Evolutionary conservation across 75 land plant species (phyloP).

Genomic region (Cupressus sempervirens): DNA sequence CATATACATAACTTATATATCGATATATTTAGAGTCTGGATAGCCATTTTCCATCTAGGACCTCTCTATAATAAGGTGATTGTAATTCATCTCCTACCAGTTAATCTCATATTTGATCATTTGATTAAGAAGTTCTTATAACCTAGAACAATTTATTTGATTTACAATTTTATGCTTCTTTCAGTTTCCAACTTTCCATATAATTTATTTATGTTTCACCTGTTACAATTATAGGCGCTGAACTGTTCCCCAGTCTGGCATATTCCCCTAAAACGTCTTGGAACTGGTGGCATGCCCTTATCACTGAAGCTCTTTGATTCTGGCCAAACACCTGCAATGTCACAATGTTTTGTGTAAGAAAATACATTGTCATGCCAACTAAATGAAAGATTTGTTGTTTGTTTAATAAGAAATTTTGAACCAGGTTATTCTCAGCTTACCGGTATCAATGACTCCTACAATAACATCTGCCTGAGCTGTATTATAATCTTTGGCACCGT

Average conservation of each 20-base stretch:
- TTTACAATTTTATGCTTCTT: too few relatives aligned
- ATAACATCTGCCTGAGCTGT: slow-evolving; percentile 30
- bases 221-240: slow-evolving; percentile 48
- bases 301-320: slow-evolving; percentile 62
- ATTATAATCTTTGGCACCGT: not conserved
- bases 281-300: slow-evolving; percentile 38
- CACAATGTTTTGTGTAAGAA: not conserved
- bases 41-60: too few relatives aligned
- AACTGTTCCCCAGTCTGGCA: slow-evolving; percentile 48
- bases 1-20: too few relatives aligned
- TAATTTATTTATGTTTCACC: slow-evolving; percentile 12
- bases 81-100: too few relatives aligned
- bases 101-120: too few relatives aligned
- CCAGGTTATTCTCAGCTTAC: not conserved
- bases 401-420: too few relatives aligned
- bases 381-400: not conserved
- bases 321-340: slow-evolving; percentile 60
- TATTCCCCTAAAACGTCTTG: slow-evolving; percentile 49
- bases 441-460: slow-evolving; percentile 49
- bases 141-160: too few relatives aligned
- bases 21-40: too few relatives aligned
- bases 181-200: too few relatives aligned
- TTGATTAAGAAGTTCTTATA: too few relatives aligned
- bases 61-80: too few relatives aligned
- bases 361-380: not conserved